Conservation (phyloP, 768 basidiomycete genomes). For the Epithele typhae region DNA sequence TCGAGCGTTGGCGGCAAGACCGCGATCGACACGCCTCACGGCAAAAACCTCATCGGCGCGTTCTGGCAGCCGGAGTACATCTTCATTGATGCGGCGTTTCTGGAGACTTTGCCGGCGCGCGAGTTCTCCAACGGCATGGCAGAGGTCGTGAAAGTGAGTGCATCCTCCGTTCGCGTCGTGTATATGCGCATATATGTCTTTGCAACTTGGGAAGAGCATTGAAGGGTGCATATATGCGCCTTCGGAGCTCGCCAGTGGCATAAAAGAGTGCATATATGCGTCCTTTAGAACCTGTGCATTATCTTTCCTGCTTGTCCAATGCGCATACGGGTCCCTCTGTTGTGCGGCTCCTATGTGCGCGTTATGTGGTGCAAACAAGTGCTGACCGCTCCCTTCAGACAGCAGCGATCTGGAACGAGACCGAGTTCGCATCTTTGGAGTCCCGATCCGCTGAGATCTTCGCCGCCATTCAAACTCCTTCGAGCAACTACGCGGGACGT, state of each 20-base stretch:
- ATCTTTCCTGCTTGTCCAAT: no score
- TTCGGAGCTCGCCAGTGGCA: no score
- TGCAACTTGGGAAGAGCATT: no score
- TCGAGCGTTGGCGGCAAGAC: slow-evolving; percentile 98
- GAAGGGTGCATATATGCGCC: no score
- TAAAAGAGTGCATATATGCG: no score
- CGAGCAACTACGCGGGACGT: slow-evolving; percentile 51
- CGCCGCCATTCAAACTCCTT: slow-evolving; percentile 75
- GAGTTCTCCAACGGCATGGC: slow-evolving; percentile 99
- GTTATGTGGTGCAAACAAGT: no score
- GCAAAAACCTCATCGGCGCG: slow-evolving; percentile 97
- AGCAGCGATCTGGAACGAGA: slow-evolving; percentile 97
- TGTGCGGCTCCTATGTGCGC: no score
- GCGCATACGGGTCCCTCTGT: no score
- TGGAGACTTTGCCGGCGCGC: slow-evolving; percentile 85
- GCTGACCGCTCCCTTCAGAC: slow-evolving; percentile 48
- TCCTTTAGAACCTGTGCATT: neutral
- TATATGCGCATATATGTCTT: no score
- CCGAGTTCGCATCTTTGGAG: slow-evolving; percentile 86
- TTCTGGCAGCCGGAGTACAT: slow-evolving; percentile 98
- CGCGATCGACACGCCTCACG: slow-evolving; percentile 97
- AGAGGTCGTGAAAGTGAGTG: slow-evolving; percentile 87
- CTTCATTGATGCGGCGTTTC: slow-evolving; percentile 95
- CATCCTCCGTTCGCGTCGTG: no score
- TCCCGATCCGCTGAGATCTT: slow-evolving; percentile 81